Conservation (phyloP, 2,329 filamentous ascomycete species). For the Camillea tinctor region DNA sequence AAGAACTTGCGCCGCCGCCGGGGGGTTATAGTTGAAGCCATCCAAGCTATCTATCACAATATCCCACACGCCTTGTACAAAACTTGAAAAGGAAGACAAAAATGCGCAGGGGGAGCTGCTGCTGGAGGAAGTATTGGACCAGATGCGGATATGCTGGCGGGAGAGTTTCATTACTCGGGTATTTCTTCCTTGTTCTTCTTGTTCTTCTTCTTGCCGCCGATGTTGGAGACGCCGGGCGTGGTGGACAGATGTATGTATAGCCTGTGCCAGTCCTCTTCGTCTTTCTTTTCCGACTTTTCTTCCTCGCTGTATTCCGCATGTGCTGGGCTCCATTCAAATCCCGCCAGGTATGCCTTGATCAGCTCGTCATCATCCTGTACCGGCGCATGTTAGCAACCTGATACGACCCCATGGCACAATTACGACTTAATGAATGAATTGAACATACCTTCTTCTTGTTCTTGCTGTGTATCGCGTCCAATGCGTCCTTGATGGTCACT, state of each 20-base stretch:
- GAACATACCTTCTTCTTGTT: constrained; percentile 88
- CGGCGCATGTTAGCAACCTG: constrained; percentile 11
- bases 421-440: constrained; percentile 6
- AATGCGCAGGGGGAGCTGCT: constrained; percentile 2
- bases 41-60: constrained; percentile 44
- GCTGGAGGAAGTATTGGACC: constrained; percentile 38
- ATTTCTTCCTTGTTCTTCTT: constrained; percentile 56
- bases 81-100: constrained; percentile 35
- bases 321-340: constrained; percentile 77
- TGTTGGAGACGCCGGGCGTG: constrained; percentile 40
- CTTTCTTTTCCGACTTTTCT: constrained; percentile 44
- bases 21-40: constrained; percentile 10
- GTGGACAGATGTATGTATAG: constrained; percentile 81
- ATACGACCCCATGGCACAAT: background rate
- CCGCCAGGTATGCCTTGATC: constrained; percentile 80
- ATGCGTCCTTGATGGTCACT: constrained; percentile 93
- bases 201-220: constrained; percentile 65
- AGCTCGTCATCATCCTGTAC: constrained; percentile 85
- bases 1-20: constrained; percentile 1
- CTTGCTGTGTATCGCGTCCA: constrained; percentile 93
- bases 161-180: constrained; percentile 18
- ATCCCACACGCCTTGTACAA: constrained; percentile 37
- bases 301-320: constrained; percentile 19
- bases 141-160: constrained; percentile 30
- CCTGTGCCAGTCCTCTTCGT: constrained; percentile 84